Evolutionary conservation across 345 rosid genomes (phyloP), one percentile per base, ranked within the genome.

Genomic region (Gossypium longicalyx): DNA sequence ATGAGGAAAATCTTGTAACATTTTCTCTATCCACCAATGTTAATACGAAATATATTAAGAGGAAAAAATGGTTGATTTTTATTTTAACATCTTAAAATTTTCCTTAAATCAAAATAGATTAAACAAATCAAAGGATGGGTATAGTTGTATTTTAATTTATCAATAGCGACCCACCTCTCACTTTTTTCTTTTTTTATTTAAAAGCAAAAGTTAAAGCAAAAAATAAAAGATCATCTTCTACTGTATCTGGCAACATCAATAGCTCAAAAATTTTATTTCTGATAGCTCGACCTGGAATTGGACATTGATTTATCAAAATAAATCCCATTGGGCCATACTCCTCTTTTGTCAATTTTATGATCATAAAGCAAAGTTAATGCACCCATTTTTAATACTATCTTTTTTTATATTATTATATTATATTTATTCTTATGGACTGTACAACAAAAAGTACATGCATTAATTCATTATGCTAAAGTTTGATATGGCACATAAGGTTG

Each of bases 171-270:
- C 83, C 77, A 67, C 58, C 43, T 25, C 64, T 48, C 41, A 44
- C 77, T 56, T 81, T 78, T 67, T 71, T 76, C 61, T 34, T 4
- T 74, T 76, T 71, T 80, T 56, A 38, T 17, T 43, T 68, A 52
- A 49, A 56, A 27, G 76, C 63, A 64, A 22, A 72, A 43, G 58
- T 53, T 67, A 59, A 60, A 51, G 66, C 44, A 61, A 20, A 43
- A 41, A 19, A 12, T 12, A 49, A 70, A 73, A 70, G 67, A 19
- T 15, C 22, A 11, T 22, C 12, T 22, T 57, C 29, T 20, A 57
- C 29, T 22, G 29, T 22, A 3, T 22, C 7, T 57, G 29, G 62
- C 34, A 22, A 22, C 25, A 20, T 9, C 61, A 20, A 19, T 20
- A 57, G 15, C 20, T 64, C 20, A 3, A 9, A 59, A 59, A 12